phyloP scores from a whole-genome alignment of 257 asterid species.

The Solanum bulbocastanum region DNA sequence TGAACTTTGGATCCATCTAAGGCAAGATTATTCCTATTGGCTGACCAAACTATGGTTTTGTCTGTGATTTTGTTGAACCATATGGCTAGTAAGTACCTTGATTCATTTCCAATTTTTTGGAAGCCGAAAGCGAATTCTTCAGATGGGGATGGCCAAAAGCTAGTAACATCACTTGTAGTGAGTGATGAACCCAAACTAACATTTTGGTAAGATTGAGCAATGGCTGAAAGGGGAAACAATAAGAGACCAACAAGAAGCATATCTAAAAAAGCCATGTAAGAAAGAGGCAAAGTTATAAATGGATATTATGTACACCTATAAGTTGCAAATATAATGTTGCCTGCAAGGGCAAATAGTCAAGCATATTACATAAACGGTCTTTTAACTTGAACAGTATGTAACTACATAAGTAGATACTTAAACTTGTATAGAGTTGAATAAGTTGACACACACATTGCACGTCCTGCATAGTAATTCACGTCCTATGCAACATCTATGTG shows the following conservation, averaged over 20 bases:
- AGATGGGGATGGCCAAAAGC: background rate
- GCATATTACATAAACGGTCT: background rate
- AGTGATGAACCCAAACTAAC: constrained; percentile 2
- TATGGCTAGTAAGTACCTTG: background rate
- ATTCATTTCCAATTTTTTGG: background rate
- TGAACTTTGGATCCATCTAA: background rate
- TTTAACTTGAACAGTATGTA: too few species aligned
- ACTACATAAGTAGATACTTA: too few species aligned
- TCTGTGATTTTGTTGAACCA: constrained; percentile 7
- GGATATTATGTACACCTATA: background rate
- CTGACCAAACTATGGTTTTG: constrained; percentile 9
- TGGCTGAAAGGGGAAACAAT: background rate
- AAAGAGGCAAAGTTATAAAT: background rate
- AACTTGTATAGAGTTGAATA: too few species aligned
- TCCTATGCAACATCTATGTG: too few species aligned
- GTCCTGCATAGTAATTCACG: too few species aligned
- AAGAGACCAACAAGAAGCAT: background rate
- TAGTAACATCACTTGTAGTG: background rate
- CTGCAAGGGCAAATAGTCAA: background rate
- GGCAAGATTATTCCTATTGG: background rate
- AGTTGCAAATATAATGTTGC: background rate
- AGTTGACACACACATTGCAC: background rate
- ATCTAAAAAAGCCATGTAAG: background rate
- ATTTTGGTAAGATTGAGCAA: background rate
- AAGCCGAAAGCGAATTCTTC: constrained; percentile 12